A percentile compares a stretch with the other conserved stretches of the same genome.
These are phyloP conservation scores for Kondoa malvinella DNA, from an alignment of 768 basidiomycete species.

Conservation along the genomic window DNA sequence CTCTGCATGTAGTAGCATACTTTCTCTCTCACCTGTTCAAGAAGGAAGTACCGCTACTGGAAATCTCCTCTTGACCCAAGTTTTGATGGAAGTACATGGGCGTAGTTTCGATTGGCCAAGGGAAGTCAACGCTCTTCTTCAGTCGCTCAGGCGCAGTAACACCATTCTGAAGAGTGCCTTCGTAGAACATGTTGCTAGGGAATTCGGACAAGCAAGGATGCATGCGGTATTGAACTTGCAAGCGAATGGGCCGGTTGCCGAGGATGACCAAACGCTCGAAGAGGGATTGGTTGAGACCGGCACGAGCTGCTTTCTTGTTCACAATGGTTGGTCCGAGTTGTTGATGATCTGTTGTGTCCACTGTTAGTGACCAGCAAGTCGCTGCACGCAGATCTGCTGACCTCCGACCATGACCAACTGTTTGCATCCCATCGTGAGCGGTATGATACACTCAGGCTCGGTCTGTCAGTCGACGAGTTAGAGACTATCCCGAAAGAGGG, in stretches of 20 bases:
- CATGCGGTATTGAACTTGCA: conserved; percentile 99
- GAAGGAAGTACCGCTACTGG: conserved; percentile 94
- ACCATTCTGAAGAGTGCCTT: conserved; percentile 94
- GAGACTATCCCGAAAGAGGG: background rate
- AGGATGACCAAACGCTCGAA: conserved; percentile 94
- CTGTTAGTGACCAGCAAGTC: background rate
- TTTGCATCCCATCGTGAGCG: conserved; percentile 91
- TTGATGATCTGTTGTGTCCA: conserved; percentile 35
- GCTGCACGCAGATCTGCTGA: conserved; percentile 34
- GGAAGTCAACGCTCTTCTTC: conserved; percentile 96
- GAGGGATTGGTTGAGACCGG: conserved; percentile 90
- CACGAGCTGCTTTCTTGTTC: conserved; percentile 99
- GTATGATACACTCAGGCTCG: conserved; percentile 82
- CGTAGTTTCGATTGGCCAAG: conserved; percentile 90
- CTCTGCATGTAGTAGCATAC: conserved; percentile 16
- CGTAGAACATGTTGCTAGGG: conserved; percentile 99
- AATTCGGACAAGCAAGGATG: conserved; percentile 98
- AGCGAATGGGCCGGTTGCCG: conserved; percentile 86
- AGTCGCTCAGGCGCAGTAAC: conserved; percentile 95
- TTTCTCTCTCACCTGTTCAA: conserved; percentile 63
- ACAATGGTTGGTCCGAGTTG: conserved; percentile 99
- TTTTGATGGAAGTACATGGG: conserved; percentile 99
- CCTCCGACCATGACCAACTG: conserved; percentile 97
- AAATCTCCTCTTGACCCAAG: conserved; percentile 94
- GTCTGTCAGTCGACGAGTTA: conserved; percentile 20